These are phyloP conservation scores for Plasmodium relictum DNA, from an alignment of 169 alveolate genomes.

Conservation along the genomic window DNA sequence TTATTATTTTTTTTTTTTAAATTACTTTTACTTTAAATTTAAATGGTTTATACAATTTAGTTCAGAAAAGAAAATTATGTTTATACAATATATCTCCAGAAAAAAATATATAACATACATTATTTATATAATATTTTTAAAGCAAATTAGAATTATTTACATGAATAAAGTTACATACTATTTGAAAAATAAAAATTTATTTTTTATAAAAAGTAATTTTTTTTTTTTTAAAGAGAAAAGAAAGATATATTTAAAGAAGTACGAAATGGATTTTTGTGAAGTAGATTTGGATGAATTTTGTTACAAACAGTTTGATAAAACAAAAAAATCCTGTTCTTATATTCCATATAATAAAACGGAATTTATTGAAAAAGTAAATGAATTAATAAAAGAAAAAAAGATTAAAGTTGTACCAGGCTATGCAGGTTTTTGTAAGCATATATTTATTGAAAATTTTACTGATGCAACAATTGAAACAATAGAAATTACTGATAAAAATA, in stretches of 20 bases:
- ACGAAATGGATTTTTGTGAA: slow-evolving; percentile 45
- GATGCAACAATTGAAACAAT: slow-evolving; percentile 91
- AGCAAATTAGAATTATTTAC: neutral
- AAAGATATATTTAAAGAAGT: neutral
- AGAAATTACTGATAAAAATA: slow-evolving; percentile 93
- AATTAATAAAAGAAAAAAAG: slow-evolving; percentile 71
- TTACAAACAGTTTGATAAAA: slow-evolving; percentile 83
- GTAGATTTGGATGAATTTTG: slow-evolving; percentile 82
- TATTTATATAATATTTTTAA: neutral
- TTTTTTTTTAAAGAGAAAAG: slow-evolving; percentile 10
- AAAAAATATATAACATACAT: neutral
- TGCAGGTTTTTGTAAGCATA: slow-evolving; percentile 98
- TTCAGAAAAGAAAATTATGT: neutral
- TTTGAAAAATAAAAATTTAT: neutral
- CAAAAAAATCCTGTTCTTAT: slow-evolving; percentile 73
- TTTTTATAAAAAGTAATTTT: neutral
- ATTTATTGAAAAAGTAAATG: slow-evolving; percentile 82
- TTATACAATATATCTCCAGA: neutral
- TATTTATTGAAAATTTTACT: slow-evolving; percentile 96
- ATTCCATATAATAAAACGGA: slow-evolving; percentile 83
- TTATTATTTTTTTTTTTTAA: neutral
- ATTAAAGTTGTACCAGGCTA: slow-evolving; percentile 92
- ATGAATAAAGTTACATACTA: slow-evolving; percentile 5
- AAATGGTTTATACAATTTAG: neutral
- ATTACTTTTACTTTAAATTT: neutral